phyloP scores from a whole-genome alignment of 192 early-diverging fungal species.

The Coemansia pectinata region DNA sequence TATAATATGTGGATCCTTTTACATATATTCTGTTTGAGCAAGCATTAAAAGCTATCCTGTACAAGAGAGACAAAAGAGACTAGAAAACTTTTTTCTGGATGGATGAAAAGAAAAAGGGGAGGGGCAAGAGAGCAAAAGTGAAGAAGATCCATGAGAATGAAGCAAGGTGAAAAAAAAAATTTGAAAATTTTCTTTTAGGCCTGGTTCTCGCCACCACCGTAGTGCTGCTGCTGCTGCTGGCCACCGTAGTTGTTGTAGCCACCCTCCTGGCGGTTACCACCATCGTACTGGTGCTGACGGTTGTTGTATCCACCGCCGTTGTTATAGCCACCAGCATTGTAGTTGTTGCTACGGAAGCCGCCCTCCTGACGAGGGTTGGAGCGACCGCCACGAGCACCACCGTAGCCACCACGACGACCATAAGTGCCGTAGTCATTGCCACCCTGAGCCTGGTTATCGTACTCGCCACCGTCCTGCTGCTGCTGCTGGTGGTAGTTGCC shows the following conservation, averaged over 20 bases:
- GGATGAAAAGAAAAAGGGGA: not conserved
- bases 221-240: constrained; percentile 13
- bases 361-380: constrained; percentile 22
- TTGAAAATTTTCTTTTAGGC: constrained; percentile 4
- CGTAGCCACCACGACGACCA: constrained; percentile 4
- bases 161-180: not conserved
- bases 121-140: not conserved
- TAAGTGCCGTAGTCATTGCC: constrained; percentile 9
- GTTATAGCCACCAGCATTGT: constrained; percentile 32
- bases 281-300: constrained; percentile 13
- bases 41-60: constrained; percentile 8
- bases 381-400: constrained; percentile 36
- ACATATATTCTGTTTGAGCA: not conserved
- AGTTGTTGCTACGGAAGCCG: constrained; percentile 33
- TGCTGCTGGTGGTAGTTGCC: constrained; percentile 28
- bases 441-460: constrained; percentile 26
- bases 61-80: not conserved
- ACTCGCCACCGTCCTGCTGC: constrained; percentile 22
- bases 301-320: constrained; percentile 2
- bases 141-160: constrained; percentile 2
- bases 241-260: constrained; percentile 13
- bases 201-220: constrained; percentile 23
- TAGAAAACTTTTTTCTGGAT: not conserved
- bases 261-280: constrained; percentile 3
- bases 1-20: not conserved